Base-by-base conservation (phyloP, 2,329 filamentous ascomycete genomes). In the Alternaria conjuncta region DNA sequence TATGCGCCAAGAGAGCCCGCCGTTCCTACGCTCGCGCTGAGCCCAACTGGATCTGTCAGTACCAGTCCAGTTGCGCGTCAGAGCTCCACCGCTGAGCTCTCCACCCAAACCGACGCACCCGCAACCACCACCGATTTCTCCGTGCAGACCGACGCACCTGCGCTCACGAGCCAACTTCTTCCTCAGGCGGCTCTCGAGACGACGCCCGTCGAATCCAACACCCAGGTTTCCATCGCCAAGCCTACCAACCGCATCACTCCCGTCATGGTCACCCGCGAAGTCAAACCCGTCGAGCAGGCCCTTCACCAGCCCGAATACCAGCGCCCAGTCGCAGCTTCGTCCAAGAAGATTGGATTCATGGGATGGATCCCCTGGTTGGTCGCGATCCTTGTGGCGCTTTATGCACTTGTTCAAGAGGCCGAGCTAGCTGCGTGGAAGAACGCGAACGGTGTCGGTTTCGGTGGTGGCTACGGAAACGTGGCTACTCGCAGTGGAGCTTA, bases 401-500 rank as follows among this genome's bases (percentile, higher is more conserved):
- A 57, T 26, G 61, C 46, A 44, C 11, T 68, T 36, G 21, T 30
- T 2, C 53, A 65, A 23, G 63, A 58, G 21, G 41, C 44, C 25
- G 56, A 69, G 30, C 45, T 70, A 3, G 50, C 64, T n/a, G 54
- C 54, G 15, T 66, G 62, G 61, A 55, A 64, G 25, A 58, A 43
- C 6, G 67, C 67, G 23, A 71, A 70, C 43, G 64, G 61, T 53
- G 21, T 57, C 23, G 63, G 60, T 6, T 54, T 53, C 26, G 57
- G 60, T 10, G 63, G 66, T 18, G 71, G 68, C 10, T 67, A 64
- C 53, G 47, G 60, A n/a, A 62, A 59, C 28, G 30, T 51, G 6
- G 60, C 60, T 46, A 59, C 30, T 10, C 60, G 60, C 23, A 49
- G 55, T 21, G 60, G 60, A 13, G 60, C 60, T 23, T 59, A 59